Evolutionary conservation across 106 monocot genomes (phyloP), one percentile per base, ranked within the genome.

Genomic region (Apostasia ramifera): DNA sequence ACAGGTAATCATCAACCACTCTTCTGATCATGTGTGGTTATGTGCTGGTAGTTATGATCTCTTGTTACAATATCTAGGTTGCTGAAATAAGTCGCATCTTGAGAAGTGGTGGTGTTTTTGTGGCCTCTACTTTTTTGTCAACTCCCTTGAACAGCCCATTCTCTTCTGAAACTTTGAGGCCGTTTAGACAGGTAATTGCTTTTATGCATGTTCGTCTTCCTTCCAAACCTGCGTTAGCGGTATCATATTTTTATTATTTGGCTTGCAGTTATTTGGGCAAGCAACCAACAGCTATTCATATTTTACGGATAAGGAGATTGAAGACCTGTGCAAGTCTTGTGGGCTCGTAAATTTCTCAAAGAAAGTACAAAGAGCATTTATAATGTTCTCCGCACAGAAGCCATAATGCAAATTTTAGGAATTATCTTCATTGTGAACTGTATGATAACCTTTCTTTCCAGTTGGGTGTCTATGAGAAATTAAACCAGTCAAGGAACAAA

Each of bases 381-480:
- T 97, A 72, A 92, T 97, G 89, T 97, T 97, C 80, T 92, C 92
- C 5, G 97, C 92, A 7, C 89, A 97, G 71, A 97, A 92, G 74
- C 89, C 92, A 44, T 97, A 69, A 76, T 4, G 49, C 55, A 3
- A 49, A 9, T n/a, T 39, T 12, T 42, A 44, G 8, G 14, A 63
- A 12, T 60, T 57, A 70, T 0, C 0, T 40, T 2, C 46, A 51
- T 26, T 26, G 26, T 26, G 26, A 26, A 26, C 26, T 26, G 26
- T 26, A 26, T 26, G 26, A 26, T 26, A 26, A 26, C 26, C 26
- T 26, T 26, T 26, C 26, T 26, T 26, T 26, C 26, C 26, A 26
- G 26, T 26, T 26, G 26, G 26, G 26, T 26, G 26, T 26, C 26
- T 0, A 26, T 26, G 26, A 26, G 26, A 26, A 26, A 26, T 26